phyloP scores from a whole-genome alignment of 345 rosid genomes.

The Euclidium syriacum region DNA sequence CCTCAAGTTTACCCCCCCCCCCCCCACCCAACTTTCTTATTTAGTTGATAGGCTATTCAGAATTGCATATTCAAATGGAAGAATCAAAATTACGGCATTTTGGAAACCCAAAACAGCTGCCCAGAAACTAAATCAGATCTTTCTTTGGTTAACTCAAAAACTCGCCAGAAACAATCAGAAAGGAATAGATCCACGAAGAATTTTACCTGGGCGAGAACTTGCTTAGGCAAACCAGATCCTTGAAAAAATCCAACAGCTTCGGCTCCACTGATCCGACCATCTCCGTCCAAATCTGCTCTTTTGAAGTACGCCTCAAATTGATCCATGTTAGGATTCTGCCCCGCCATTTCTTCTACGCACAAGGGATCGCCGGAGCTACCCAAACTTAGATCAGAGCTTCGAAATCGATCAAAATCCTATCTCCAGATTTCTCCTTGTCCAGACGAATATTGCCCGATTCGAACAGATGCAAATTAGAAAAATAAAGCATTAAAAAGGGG shows the following conservation, averaged over 20 bases:
- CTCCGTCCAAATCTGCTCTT: slow-evolving; percentile 96
- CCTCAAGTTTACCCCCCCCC: not conserved
- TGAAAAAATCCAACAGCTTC: slow-evolving; percentile 92
- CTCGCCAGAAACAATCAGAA: slow-evolving; percentile 5
- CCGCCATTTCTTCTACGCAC: slow-evolving; percentile 41
- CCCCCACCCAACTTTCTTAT: not conserved
- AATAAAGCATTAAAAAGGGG: not conserved
- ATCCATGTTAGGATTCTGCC: slow-evolving; percentile 52
- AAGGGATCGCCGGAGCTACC: slow-evolving; percentile 12
- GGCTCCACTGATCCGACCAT: slow-evolving; percentile 85
- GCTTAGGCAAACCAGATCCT: slow-evolving; percentile 82
- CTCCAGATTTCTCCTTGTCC: slow-evolving; percentile 22
- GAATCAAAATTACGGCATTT: not conserved
- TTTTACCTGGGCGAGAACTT: slow-evolving; percentile 84
- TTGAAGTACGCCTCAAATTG: slow-evolving; percentile 76
- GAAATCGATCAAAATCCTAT: slow-evolving; percentile 22
- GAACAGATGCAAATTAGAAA: not conserved
- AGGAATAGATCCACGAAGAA: slow-evolving; percentile 15
- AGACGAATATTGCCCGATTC: slow-evolving; percentile 17
- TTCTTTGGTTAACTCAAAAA: not conserved
- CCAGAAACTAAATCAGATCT: slow-evolving; percentile 25
- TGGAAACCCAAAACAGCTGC: not conserved
- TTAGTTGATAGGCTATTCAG: not conserved
- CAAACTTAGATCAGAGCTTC: slow-evolving; percentile 9
- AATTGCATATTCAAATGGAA: slow-evolving; percentile 5